phyloP scores from a whole-genome alignment of 169 alveolate genomes.

The Neospora caninum region DNA sequence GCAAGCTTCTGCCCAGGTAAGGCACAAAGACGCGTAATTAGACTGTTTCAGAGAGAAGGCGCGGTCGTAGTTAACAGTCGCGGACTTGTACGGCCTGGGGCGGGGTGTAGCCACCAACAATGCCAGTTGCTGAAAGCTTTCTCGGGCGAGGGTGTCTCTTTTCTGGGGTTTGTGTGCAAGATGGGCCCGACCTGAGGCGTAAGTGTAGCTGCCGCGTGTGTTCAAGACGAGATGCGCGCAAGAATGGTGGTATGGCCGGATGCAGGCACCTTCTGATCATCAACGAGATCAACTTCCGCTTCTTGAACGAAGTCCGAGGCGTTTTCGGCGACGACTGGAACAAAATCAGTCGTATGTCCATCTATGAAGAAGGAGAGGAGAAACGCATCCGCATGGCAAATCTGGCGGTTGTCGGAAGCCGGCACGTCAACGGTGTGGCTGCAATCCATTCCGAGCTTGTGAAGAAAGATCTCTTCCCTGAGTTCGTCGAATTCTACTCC shows the following conservation, averaged over 20 bases:
- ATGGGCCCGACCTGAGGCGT: too few species aligned
- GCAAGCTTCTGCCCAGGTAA: constrained; percentile 88
- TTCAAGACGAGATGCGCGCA: too few species aligned
- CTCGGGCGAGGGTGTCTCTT: too few species aligned
- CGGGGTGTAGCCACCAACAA: not conserved
- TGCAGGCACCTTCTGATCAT: constrained; percentile 87
- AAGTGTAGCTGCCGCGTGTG: too few species aligned
- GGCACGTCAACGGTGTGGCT: constrained; percentile 95
- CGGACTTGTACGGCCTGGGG: not conserved
- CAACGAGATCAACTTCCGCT: constrained; percentile 88
- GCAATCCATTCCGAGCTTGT: constrained; percentile 91
- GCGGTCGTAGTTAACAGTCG: not conserved
- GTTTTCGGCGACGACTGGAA: constrained; percentile 75
- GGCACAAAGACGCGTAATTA: not conserved
- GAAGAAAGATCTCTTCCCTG: constrained; percentile 85
- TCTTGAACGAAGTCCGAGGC: constrained; percentile 84
- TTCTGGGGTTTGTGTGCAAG: too few species aligned
- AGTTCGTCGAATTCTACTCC: constrained; percentile 85
- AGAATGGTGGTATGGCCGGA: not conserved
- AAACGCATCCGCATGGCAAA: constrained; percentile 95
- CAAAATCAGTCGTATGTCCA: constrained; percentile 82
- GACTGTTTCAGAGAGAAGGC: not conserved
- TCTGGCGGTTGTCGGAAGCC: constrained; percentile 88
- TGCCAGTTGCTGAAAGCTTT: not conserved
- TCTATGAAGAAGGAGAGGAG: constrained; percentile 89